These are phyloP conservation scores for Ganoderma sinense DNA, from an alignment of 1,284 basidiomycete genomes.

Conservation along the genomic window DNA sequence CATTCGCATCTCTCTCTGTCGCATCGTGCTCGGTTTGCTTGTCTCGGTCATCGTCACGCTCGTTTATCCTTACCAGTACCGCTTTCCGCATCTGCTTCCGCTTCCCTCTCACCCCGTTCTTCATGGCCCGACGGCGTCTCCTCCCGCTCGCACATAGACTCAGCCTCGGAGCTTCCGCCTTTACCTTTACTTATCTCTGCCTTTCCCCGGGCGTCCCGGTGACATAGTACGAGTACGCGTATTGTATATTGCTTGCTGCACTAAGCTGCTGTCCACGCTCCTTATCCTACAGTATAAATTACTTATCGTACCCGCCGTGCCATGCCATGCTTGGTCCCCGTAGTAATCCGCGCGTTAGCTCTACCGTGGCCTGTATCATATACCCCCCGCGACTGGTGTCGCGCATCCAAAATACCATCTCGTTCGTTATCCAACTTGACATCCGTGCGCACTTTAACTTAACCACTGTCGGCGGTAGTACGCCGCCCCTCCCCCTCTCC, in stretches of 20 bases:
- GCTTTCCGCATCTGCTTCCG: neutral
- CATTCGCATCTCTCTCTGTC: neutral
- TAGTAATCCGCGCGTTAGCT: conserved; percentile 11
- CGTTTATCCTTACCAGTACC: neutral
- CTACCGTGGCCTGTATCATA: conserved; percentile 12
- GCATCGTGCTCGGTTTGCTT: neutral
- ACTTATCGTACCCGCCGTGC: neutral
- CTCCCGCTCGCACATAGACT: neutral
- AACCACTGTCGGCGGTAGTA: neutral
- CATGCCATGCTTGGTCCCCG: neutral
- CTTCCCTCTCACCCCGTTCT: neutral
- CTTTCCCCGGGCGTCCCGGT: neutral
- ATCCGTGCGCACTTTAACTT: neutral
- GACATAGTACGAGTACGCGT: conserved; percentile 1
- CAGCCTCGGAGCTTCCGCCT: neutral
- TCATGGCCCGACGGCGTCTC: neutral
- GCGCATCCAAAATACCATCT: neutral
- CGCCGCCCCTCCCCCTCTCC: neutral
- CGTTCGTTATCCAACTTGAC: neutral
- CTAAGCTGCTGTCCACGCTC: neutral
- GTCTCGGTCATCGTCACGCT: conserved; percentile 6
- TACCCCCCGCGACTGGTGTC: neutral
- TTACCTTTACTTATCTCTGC: neutral
- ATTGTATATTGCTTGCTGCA: conserved; percentile 6
- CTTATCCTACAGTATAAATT: neutral